A percentile compares a stretch with the other conserved stretches of the same genome.
Evolutionary conservation across 768 basidiomycete genomes (phyloP).

Genomic region (Boletus reticulatus): DNA sequence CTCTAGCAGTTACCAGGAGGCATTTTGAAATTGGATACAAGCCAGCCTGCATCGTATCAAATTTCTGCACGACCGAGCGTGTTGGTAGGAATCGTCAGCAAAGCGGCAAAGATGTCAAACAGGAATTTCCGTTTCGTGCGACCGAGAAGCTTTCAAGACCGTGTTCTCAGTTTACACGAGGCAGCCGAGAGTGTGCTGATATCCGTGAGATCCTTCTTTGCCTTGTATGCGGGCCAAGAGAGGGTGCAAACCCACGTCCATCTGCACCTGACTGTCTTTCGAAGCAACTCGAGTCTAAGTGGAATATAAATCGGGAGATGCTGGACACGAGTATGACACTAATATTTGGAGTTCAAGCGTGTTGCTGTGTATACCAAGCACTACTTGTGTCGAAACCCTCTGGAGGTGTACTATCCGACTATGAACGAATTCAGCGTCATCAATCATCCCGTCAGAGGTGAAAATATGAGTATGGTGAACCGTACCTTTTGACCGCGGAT

Average conservation of each 20-base stretch:
- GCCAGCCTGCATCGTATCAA: neutral
- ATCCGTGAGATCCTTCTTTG: neutral
- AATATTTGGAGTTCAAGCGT: conserved; percentile 25
- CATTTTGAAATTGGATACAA: no score
- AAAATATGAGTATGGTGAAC: neutral
- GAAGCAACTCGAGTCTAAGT: conserved; percentile 8
- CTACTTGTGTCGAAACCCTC: conserved; percentile 70
- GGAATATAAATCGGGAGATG: conserved; percentile 15
- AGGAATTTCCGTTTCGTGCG: neutral
- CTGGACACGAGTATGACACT: conserved; percentile 23
- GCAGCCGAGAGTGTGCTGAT: neutral
- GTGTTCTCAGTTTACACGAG: neutral
- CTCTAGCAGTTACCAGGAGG: no score
- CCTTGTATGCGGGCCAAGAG: neutral
- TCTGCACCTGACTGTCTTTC: neutral
- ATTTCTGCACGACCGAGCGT: neutral
- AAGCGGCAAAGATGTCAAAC: neutral
- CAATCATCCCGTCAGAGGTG: neutral
- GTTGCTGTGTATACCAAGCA: conserved; percentile 68
- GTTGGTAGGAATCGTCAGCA: neutral
- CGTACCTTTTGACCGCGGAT: conserved; percentile 82
- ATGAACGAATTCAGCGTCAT: neutral
- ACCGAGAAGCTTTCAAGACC: neutral
- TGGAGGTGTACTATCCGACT: conserved; percentile 72
- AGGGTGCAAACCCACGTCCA: neutral